Evolutionary conservation across 192 early-diverging fungal species (phyloP), one percentile per base, ranked within the genome.

Genomic region (Rhizophagus sp.): DNA sequence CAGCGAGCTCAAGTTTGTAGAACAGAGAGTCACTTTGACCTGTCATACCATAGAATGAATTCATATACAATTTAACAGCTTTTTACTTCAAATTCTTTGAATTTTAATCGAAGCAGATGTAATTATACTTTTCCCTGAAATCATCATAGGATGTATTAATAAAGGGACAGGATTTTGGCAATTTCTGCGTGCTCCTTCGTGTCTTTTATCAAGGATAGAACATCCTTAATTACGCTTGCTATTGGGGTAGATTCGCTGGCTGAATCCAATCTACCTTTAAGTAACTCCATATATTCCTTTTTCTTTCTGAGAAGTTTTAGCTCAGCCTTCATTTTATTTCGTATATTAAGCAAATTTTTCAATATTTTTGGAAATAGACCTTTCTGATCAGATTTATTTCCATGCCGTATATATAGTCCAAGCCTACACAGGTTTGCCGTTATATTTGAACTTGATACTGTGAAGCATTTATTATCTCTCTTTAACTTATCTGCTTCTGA

Each of bases 231-330:
- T 19, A 22, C 44, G 2, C 47, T 41, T 12, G 71, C 39, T 41
- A 41, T 41, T 41, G 39, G 5, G 39, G 5, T 41, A 4, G 64
- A 33, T 30, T 13, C 7, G 64, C 30, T 8, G 12, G 64, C 64
- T n/a, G n/a, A n/a, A 30, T 15, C 10, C 64, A 36, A 52, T 73
- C 49, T 47, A 73, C 71, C 52, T 12, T 47, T 34, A n/a, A 73
- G 17, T 52, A 73, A 73, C 52, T 24, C 71, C 41, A 73, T 73
- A 73, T 73, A 34, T 52, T 73, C 71, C 17, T 73, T 75, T 75
- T 75, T 75, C n/a, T 75, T n/a, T 25, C 6, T 19, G 15, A 75
- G 57, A 33, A 24, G 50, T 11, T 22, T 33, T 27, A 75, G 73
- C 25, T 24, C 22, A 25, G 52, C 57, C n/a, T 75, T 75, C 19